Evolutionary conservation across 1,284 basidiomycete genomes (phyloP).

Genomic region (Coriolopsis trogii): DNA sequence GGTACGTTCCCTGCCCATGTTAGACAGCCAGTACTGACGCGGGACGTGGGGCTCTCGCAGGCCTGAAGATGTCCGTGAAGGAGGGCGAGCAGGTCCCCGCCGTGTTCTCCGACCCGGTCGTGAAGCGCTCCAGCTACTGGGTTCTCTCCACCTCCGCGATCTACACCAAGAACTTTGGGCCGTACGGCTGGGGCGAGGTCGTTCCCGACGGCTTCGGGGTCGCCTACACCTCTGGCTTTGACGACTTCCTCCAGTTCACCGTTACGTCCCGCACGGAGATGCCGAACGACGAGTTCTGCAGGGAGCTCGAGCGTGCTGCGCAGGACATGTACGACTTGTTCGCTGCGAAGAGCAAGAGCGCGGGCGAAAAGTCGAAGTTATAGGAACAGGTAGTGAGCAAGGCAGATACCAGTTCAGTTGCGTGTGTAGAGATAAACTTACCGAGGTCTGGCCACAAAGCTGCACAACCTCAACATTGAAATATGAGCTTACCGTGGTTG

Average conservation of each 20-base stretch:
- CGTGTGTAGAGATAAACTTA: no score
- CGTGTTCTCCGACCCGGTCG: conserved; percentile 75
- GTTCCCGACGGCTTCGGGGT: conserved; percentile 81
- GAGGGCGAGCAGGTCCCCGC: conserved; percentile 65
- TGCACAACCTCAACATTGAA: no score
- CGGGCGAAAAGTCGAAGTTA: conserved; percentile 22
- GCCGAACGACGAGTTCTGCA: conserved; percentile 69
- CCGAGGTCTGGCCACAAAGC: no score
- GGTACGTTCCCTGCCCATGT: conserved; percentile 44
- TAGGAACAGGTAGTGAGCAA: not conserved
- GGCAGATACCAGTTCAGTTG: no score
- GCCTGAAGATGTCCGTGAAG: conserved; percentile 66
- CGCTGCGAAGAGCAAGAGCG: conserved; percentile 3
- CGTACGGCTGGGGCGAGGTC: conserved; percentile 90
- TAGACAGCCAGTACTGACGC: not conserved
- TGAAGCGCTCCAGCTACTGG: conserved; percentile 69
- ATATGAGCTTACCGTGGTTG: no score
- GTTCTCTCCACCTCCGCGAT: conserved; percentile 86
- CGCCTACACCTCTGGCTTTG: conserved; percentile 77
- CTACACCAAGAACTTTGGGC: conserved; percentile 78
- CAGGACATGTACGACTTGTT: conserved; percentile 57
- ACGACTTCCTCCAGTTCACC: conserved; percentile 81
- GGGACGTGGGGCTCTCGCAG: conserved; percentile 37
- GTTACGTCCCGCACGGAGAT: conserved; percentile 78
- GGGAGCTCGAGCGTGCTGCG: conserved; percentile 69